These are phyloP conservation scores for Dioscorea cayenensis DNA, from an alignment of 116 monocot species.

Conservation along the genomic window DNA sequence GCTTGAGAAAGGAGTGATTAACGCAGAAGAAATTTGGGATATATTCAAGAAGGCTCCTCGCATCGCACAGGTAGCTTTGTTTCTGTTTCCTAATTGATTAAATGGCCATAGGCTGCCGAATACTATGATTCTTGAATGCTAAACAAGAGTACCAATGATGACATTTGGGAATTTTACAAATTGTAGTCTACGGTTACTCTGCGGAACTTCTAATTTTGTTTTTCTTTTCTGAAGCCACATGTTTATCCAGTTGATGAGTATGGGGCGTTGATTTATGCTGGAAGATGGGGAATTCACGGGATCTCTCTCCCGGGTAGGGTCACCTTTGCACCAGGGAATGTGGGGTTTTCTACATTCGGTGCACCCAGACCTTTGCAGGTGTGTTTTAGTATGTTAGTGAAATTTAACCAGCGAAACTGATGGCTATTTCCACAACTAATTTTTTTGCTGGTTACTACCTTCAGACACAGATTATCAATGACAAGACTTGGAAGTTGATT, in stretches of 20 bases:
- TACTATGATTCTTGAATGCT: not conserved
- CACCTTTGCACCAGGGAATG: constrained; percentile 90
- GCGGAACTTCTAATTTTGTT: not conserved
- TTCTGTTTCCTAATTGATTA: not conserved
- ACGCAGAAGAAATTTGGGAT: constrained; percentile 76
- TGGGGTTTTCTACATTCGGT: constrained; percentile 72
- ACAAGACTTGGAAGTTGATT: constrained; percentile 72
- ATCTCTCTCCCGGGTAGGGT: constrained; percentile 76
- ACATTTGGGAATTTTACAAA: not conserved
- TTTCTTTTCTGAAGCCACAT: constrained; percentile 32
- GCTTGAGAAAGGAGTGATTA: constrained; percentile 74
- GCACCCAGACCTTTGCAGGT: constrained; percentile 84
- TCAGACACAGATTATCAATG: constrained; percentile 85
- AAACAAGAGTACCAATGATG: not conserved
- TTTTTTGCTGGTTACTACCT: constrained; percentile 2
- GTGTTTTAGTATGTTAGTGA: not conserved
- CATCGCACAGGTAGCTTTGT: constrained; percentile 50
- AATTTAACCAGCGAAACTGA: not conserved
- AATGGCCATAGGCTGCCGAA: not conserved
- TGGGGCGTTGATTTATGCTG: constrained; percentile 78
- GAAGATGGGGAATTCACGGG: constrained; percentile 89
- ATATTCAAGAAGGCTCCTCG: constrained; percentile 68
- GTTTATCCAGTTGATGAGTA: constrained; percentile 78
- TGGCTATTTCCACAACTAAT: constrained; percentile 5
- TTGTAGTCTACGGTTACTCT: not conserved